Evolutionary conservation across 2,329 filamentous ascomycete genomes (phyloP).

Genomic region (Clarireedia sp.): DNA sequence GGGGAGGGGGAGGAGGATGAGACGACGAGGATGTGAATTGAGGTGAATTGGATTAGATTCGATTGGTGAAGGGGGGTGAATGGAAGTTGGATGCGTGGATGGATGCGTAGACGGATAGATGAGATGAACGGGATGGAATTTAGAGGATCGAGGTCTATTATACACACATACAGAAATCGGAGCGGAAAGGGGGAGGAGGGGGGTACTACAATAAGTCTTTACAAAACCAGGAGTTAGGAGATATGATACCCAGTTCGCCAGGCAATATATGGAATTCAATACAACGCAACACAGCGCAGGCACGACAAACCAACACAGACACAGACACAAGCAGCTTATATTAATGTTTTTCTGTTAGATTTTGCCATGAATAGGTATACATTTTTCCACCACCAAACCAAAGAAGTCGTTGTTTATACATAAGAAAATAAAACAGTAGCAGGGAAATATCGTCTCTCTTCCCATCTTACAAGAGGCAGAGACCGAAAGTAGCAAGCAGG

Average conservation of each 20-base stretch:
- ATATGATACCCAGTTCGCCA: background rate
- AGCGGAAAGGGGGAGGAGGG: too few relatives aligned
- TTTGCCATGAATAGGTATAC: constrained; percentile 12
- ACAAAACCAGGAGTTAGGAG: background rate
- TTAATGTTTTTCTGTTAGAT: background rate
- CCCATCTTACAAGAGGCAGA: too few relatives aligned
- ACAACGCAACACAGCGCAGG: background rate
- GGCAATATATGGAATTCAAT: background rate
- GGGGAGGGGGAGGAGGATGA: constrained; percentile 10
- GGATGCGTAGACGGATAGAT: too few relatives aligned
- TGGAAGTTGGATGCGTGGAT: too few relatives aligned
- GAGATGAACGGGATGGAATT: too few relatives aligned
- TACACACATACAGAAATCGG: background rate
- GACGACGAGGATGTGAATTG: too few relatives aligned
- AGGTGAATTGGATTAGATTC: constrained; percentile 13
- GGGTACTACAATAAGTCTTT: too few relatives aligned
- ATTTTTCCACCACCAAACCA: constrained; percentile 31
- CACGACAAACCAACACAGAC: background rate
- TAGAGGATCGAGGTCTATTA: constrained; percentile 3
- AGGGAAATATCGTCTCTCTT: too few relatives aligned
- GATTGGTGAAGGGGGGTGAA: background rate
- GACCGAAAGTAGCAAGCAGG: too few relatives aligned
- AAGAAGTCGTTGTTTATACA: constrained; percentile 24
- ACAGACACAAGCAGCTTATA: too few relatives aligned
- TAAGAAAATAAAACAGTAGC: constrained; percentile 19